Base-by-base conservation (phyloP, 2,329 filamentous ascomycete genomes). In the Exophiala alcalophila region DNA sequence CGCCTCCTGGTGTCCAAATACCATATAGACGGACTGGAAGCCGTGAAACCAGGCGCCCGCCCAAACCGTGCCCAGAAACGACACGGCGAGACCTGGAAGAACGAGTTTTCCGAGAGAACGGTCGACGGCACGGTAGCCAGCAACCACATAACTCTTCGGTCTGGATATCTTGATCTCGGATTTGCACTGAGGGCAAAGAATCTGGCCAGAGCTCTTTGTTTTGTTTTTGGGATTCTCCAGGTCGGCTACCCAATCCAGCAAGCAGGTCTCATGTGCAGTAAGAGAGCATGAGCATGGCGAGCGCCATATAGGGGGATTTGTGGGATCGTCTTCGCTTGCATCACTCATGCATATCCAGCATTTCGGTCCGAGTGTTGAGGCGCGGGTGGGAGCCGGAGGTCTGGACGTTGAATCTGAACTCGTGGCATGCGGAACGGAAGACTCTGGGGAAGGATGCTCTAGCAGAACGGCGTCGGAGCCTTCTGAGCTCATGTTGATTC, bases 161-260 rank as follows among this genome's bases (percentile, higher is more conserved):
- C 90, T 81, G 36, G 83, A 77, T 19, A 97, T 72, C 38, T 77
- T 70, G 57, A 97, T 94, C 53, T 80, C 76, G 2, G 81, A 77
- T 63, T 94, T 92, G 75, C 92, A 98, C 50, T 94, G 86, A 2
- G 91, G 91, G 61, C 92, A 98, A 40, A 78, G 70, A 51, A 96
- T 80, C 49, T 81, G 81, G 16, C 59, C 58, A 14, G 62, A 72
- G 62, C 60, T 76, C 65, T 61, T 63, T 54, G 69, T 64, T 52
- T 69, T 67, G 48, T 76, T 66, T 25, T 69, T 74, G 2, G 77
- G 77, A 15, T 76, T 71, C 66, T 96, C 89, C 60, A 88, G 79
- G 60, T 95, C 88, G n/a, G 86, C 84, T 12, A 97, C 84, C 90
- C 90, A 98, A 58, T 88, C 84, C 26, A 97, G 73, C 53, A 97